Percentiles rank a stretch among this genome's conserved stretches.
Evolutionary conservation across 2,329 filamentous ascomycete species (phyloP).

Genomic region (Myriosclerotinia curreyana): DNA sequence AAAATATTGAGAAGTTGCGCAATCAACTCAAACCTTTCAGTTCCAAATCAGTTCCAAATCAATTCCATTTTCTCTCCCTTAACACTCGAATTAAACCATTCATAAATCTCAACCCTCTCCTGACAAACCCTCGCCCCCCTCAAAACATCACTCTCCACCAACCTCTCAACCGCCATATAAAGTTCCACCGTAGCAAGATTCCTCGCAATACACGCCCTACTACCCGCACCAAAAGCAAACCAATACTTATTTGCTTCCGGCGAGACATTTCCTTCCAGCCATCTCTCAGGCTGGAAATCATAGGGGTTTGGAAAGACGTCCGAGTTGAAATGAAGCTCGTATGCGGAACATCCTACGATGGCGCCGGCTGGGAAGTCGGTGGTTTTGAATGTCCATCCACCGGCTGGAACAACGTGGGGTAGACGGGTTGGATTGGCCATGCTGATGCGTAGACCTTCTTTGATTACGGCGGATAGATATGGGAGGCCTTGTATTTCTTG

Average conservation of each 20-base stretch:
- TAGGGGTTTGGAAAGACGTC: slow-evolving; percentile 44
- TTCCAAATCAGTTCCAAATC: slow-evolving; percentile 30
- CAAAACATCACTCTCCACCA: slow-evolving; percentile 46
- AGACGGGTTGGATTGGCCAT: slow-evolving; percentile 52
- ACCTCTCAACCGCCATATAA: slow-evolving; percentile 42
- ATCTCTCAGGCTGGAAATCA: slow-evolving; percentile 49
- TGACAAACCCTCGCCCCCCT: slow-evolving; percentile 44
- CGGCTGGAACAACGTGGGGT: slow-evolving; percentile 46
- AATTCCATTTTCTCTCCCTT: slow-evolving; percentile 48
- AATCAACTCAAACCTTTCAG: slow-evolving; percentile 21
- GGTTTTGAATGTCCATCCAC: slow-evolving; percentile 32
- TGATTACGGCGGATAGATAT: slow-evolving; percentile 49
- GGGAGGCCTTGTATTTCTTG: slow-evolving; percentile 41
- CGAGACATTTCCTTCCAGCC: slow-evolving; percentile 41
- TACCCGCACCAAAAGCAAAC: slow-evolving; percentile 50
- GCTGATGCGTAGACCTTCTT: slow-evolving; percentile 49
- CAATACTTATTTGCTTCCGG: slow-evolving; percentile 45
- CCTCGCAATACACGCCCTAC: slow-evolving; percentile 49
- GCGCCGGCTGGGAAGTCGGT: slow-evolving; percentile 45
- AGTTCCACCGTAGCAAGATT: slow-evolving; percentile 48
- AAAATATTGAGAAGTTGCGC: too few species aligned
- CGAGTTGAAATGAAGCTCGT: slow-evolving; percentile 47
- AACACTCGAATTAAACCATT: slow-evolving; percentile 56
- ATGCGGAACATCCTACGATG: slow-evolving; percentile 46
- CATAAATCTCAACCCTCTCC: slow-evolving; percentile 48